These are phyloP conservation scores for Globisporangium paddicum DNA, from an alignment of 352 stramenopile genomes.

Conservation along the genomic window DNA sequence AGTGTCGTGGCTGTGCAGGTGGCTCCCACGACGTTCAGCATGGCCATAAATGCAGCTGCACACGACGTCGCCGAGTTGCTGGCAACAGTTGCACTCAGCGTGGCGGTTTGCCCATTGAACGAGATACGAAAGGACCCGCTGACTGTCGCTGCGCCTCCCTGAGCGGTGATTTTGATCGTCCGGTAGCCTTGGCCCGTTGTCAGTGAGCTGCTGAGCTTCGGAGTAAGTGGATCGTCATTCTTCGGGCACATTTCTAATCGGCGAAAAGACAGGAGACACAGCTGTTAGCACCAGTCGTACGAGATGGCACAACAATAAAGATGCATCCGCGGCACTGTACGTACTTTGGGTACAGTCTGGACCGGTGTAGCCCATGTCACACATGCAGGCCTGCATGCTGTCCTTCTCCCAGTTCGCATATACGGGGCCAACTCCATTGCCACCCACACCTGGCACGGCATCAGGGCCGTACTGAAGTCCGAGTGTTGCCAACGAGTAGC, in stretches of 20 bases:
- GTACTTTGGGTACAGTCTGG: conserved; percentile 80
- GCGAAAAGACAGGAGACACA: not conserved
- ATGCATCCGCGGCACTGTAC: conserved; percentile 11
- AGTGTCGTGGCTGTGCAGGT: conserved; percentile 32
- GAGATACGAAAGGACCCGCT: conserved; percentile 29
- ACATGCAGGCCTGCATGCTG: conserved; percentile 72
- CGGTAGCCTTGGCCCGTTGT: conserved; percentile 63
- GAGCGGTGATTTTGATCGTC: conserved; percentile 48
- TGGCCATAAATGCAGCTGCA: conserved; percentile 31
- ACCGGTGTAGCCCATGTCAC: conserved; percentile 77
- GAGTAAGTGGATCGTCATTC: conserved; percentile 86
- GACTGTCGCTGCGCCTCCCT: conserved; percentile 22
- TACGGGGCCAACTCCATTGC: conserved; percentile 37
- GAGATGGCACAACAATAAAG: not conserved
- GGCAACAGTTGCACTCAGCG: conserved; percentile 29
- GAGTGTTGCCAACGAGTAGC: conserved; percentile 49
- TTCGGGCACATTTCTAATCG: conserved; percentile 76
- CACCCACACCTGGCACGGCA: conserved; percentile 24
- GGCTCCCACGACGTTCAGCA: conserved; percentile 34
- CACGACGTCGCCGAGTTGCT: conserved; percentile 32
- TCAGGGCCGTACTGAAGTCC: conserved; percentile 46
- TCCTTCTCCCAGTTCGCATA: conserved; percentile 88
- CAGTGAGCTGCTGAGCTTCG: no score
- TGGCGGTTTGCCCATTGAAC: conserved; percentile 48
- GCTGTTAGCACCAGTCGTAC: not conserved